These are phyloP conservation scores for Arabis alpina DNA, from an alignment of 345 rosid genomes.

Conservation along the genomic window DNA sequence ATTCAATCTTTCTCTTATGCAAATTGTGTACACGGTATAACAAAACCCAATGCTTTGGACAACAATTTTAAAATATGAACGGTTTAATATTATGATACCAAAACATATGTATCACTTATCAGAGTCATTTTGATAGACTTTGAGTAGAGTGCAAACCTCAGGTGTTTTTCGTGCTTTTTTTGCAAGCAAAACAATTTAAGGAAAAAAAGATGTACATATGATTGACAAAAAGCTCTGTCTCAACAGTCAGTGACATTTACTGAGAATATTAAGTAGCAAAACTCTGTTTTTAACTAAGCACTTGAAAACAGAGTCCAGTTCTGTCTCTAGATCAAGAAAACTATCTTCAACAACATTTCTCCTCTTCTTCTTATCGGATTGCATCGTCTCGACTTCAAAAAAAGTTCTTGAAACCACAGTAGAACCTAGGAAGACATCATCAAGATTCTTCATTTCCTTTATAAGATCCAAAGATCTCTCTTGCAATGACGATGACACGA, in stretches of 20 bases:
- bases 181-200: conserved; percentile 1
- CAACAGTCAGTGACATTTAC: conserved; percentile 41
- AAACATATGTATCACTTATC: too few relatives aligned
- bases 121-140: too few relatives aligned
- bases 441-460: conserved; percentile 48
- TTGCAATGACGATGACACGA: conserved; percentile 8
- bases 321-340: conserved; percentile 50
- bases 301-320: conserved; percentile 48
- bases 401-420: conserved; percentile 9
- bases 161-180: not conserved
- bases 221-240: conserved; percentile 1
- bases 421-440: conserved; percentile 39
- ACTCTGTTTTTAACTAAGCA: conserved; percentile 52
- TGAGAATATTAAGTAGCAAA: conserved; percentile 52
- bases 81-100: too few relatives aligned
- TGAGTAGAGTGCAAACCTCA: not conserved
- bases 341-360: conserved; percentile 37
- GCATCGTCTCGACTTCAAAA: conserved; percentile 11
- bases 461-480: conserved; percentile 30
- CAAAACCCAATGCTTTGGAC: too few relatives aligned
- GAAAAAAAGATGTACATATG: conserved; percentile 25
- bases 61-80: too few relatives aligned
- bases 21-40: too few relatives aligned
- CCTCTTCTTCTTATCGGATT: conserved; percentile 11
- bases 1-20: too few relatives aligned